Conservation (phyloP, 192 early-diverging fungal genomes). For the Borealophlyctis nickersoniae region DNA sequence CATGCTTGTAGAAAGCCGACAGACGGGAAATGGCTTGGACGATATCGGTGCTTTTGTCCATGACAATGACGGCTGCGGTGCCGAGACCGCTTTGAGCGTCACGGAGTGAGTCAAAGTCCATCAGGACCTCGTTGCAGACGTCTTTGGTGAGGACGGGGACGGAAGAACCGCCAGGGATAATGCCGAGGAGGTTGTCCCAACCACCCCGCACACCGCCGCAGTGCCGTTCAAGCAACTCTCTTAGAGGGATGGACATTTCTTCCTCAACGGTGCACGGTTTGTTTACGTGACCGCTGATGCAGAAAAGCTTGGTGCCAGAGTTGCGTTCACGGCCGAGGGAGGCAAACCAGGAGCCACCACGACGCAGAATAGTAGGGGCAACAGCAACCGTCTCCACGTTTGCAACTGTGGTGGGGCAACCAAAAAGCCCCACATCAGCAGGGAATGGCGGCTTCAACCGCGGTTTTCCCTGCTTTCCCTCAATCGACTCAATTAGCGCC, state of each 20-base stretch:
- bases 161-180: constrained; percentile 96
- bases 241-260: constrained; percentile 95
- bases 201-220: constrained; percentile 96
- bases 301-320: constrained; percentile 94
- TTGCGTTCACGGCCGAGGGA: constrained; percentile 88
- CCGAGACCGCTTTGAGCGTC: constrained; percentile 92
- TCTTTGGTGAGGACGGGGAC: constrained; percentile 82
- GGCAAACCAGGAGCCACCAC: constrained; percentile 93
- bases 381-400: constrained; percentile 99
- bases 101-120: constrained; percentile 98
- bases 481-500: constrained; percentile 59
- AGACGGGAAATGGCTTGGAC: constrained; percentile 90
- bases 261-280: constrained; percentile 97
- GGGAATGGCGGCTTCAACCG: constrained; percentile 99
- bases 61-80: constrained; percentile 96
- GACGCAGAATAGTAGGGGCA: constrained; percentile 88
- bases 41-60: constrained; percentile 97
- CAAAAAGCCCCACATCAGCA: constrained; percentile 96
- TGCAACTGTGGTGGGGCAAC: constrained; percentile 98
- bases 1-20: constrained; percentile 93
- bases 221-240: constrained; percentile 91
- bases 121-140: constrained; percentile 88
- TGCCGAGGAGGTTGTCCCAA: constrained; percentile 97
- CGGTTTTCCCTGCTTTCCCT: constrained; percentile 99
- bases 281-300: constrained; percentile 98